Conservation (phyloP, 2,329 filamentous ascomycete genomes). For the Dendrostoma leiphaemia region DNA sequence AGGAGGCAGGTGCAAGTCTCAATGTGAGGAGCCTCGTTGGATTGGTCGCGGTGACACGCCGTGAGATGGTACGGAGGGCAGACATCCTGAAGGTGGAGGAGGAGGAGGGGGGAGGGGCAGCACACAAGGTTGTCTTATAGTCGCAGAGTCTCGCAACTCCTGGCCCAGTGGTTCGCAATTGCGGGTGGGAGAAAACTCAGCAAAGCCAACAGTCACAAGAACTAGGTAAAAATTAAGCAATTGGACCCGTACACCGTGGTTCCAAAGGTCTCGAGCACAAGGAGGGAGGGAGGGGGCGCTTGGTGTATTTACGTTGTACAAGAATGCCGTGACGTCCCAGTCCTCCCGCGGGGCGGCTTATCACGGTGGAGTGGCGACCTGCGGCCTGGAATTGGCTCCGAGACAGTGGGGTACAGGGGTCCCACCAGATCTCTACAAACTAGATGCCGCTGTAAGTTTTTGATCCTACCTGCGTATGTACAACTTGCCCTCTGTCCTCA, state of each 20-base stretch:
- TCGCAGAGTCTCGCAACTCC: background rate
- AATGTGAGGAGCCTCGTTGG: constrained; percentile 15
- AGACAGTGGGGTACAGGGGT: constrained; percentile 3
- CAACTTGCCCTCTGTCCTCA: background rate
- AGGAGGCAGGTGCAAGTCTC: constrained; percentile 11
- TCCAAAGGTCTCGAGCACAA: constrained; percentile 15
- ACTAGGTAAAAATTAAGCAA: constrained; percentile 16
- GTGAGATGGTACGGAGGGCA: constrained; percentile 17
- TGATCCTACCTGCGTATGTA: no score
- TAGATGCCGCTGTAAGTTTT: background rate
- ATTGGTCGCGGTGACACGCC: constrained; percentile 12
- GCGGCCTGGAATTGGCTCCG: background rate
- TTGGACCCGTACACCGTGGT: constrained; percentile 16
- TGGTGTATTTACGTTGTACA: constrained; percentile 14
- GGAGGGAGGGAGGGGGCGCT: background rate
- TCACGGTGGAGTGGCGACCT: background rate
- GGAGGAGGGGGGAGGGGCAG: no score
- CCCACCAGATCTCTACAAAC: background rate
- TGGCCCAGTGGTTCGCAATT: background rate
- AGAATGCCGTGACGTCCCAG: constrained; percentile 2
- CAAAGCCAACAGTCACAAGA: constrained; percentile 6
- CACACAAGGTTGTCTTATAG: constrained; percentile 14
- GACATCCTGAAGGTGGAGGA: constrained; percentile 7
- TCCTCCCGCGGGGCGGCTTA: background rate
- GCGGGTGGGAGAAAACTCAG: background rate